These are phyloP conservation scores for Begonia peltatifolia DNA, from an alignment of 306 rosid genomes.

Conservation along the genomic window DNA sequence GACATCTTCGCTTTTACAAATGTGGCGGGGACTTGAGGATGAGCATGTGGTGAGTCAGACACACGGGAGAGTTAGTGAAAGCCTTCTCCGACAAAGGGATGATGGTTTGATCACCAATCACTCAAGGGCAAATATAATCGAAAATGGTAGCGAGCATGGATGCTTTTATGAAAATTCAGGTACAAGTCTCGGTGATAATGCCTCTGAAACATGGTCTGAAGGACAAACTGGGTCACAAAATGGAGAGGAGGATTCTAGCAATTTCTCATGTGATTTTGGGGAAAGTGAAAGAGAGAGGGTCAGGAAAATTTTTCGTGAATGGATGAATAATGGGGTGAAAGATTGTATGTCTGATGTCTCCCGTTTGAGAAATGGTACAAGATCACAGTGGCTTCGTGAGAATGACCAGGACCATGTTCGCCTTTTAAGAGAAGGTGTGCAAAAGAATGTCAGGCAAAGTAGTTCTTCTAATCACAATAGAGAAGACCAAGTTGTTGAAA, in stretches of 20 bases:
- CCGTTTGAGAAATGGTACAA: constrained; percentile 29
- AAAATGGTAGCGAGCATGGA: constrained; percentile 20
- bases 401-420: constrained; percentile 84
- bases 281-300: constrained; percentile 84
- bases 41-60: constrained; percentile 52
- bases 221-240: constrained; percentile 47
- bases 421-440: constrained; percentile 59
- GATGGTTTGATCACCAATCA: constrained; percentile 25
- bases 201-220: constrained; percentile 57
- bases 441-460: constrained; percentile 55
- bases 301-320: constrained; percentile 75
- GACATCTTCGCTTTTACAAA: constrained; percentile 52
- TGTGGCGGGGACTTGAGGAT: constrained; percentile 88
- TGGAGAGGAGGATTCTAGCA: constrained; percentile 50
- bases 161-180: constrained; percentile 32
- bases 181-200: constrained; percentile 45
- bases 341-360: constrained; percentile 34
- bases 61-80: constrained; percentile 50
- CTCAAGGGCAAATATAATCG: constrained; percentile 22
- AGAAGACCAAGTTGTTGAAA: constrained; percentile 55
- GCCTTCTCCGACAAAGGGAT: constrained; percentile 34
- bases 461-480: constrained; percentile 36
- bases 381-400: constrained; percentile 69
- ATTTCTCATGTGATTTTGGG: constrained; percentile 50
- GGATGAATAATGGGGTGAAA: constrained; percentile 64